Conservation (phyloP, 495 filamentous ascomycete species). For the Platismatia glauca region DNA sequence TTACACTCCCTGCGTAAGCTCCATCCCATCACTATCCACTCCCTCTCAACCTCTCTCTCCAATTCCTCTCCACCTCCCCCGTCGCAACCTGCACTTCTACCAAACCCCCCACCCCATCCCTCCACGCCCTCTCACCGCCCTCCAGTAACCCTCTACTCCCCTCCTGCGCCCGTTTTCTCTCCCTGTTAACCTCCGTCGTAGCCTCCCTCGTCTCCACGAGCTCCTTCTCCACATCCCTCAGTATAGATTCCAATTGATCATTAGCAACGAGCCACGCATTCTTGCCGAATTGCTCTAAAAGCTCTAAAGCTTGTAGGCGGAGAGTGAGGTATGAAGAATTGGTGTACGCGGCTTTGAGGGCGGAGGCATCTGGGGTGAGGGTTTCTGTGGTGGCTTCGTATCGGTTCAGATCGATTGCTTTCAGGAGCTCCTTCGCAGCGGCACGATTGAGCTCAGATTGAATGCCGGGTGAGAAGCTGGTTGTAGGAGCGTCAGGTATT, state of each 20-base stretch:
- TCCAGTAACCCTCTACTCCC: slow-evolving; percentile 49
- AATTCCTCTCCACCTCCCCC: slow-evolving; percentile 47
- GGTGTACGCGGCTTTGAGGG: slow-evolving; percentile 1
- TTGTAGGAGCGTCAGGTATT: slow-evolving; percentile 35
- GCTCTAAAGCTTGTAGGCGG: slow-evolving; percentile 13
- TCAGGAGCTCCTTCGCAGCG: slow-evolving; percentile 42
- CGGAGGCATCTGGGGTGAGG: slow-evolving; percentile 18
- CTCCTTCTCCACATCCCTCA: slow-evolving; percentile 67
- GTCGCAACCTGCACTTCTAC: slow-evolving; percentile 70
- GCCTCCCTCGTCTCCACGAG: slow-evolving; percentile 55
- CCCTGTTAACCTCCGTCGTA: slow-evolving; percentile 61
- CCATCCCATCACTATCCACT: neutral
- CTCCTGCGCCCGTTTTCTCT: slow-evolving; percentile 57
- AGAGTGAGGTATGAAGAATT: slow-evolving; percentile 10
- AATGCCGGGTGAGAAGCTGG: slow-evolving; percentile 52
- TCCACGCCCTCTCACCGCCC: slow-evolving; percentile 65
- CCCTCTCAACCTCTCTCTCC: slow-evolving; percentile 47
- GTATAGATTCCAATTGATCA: slow-evolving; percentile 61
- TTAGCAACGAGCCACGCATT: slow-evolving; percentile 71
- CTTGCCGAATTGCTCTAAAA: slow-evolving; percentile 19
- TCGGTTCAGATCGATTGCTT: slow-evolving; percentile 67
- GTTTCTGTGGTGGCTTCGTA: slow-evolving; percentile 58
- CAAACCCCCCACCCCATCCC: slow-evolving; percentile 56
- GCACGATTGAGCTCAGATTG: slow-evolving; percentile 54
- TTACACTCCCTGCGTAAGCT: neutral